phyloP scores from a whole-genome alignment of 495 filamentous ascomycete genomes.

The Ramalina intermedia region DNA sequence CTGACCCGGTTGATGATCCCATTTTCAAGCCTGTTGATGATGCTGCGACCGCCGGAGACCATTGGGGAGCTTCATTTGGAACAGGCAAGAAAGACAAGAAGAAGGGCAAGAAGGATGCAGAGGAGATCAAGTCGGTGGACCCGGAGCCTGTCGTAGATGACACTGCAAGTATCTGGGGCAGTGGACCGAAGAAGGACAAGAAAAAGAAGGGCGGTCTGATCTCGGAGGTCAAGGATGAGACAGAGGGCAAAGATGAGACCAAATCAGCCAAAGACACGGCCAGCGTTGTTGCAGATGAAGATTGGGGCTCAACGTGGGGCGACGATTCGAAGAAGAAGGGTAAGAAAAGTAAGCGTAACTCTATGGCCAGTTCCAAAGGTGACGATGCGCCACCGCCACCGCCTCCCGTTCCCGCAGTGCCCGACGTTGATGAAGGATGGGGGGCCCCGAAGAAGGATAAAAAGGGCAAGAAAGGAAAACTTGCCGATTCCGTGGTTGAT shows the following conservation, averaged over 20 bases:
- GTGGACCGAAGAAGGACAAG: conserved; percentile 25
- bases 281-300: conserved; percentile 16
- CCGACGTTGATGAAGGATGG: conserved; percentile 24
- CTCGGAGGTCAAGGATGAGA: conserved; percentile 22
- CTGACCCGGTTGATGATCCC: conserved; percentile 1
- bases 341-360: conserved; percentile 12
- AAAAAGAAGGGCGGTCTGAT: conserved; percentile 19
- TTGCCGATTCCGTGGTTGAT: conserved; percentile 8
- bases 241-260: conserved; percentile 14
- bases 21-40: neutral
- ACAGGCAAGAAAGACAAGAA: conserved; percentile 21
- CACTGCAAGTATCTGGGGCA: conserved; percentile 21
- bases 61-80: conserved; percentile 4
- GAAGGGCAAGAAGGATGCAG: conserved; percentile 24
- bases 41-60: conserved; percentile 5
- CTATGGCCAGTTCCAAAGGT: conserved; percentile 7
- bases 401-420: conserved; percentile 10
- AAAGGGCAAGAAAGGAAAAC: conserved; percentile 18
- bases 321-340: conserved; percentile 17
- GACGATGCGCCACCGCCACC: conserved; percentile 13
- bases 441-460: conserved; percentile 28
- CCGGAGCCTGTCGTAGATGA: conserved; percentile 10
- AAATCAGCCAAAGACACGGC: conserved; percentile 5
- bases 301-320: conserved; percentile 22
- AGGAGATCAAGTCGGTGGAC: conserved; percentile 17